phyloP scores from a whole-genome alignment of 192 early-diverging fungal genomes.

The Coemansia sp. region DNA sequence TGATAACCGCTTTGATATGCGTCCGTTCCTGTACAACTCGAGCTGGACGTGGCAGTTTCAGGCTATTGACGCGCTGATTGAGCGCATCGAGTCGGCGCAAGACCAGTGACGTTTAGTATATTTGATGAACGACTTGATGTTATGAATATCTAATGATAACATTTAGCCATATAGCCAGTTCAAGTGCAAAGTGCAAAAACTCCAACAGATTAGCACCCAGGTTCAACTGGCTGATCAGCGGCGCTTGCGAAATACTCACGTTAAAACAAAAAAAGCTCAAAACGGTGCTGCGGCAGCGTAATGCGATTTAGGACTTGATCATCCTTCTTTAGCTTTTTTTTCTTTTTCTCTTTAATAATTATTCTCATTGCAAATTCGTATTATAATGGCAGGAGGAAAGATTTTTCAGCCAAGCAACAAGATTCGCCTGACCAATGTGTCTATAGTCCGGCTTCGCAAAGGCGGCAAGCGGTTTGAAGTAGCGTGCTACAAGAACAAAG shows the following conservation, averaged over 20 bases:
- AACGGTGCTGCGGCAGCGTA: background rate
- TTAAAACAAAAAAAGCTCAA: too few relatives aligned
- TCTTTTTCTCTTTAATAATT: background rate
- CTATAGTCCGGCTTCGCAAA: constrained; percentile 90
- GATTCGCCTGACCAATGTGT: constrained; percentile 91
- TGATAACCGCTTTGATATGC: constrained; percentile 95
- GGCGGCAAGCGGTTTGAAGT: constrained; percentile 98
- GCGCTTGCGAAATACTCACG: too few relatives aligned
- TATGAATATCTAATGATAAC: too few relatives aligned
- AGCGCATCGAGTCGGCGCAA: constrained; percentile 8
- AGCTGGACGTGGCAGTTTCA: constrained; percentile 93
- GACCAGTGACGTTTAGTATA: too few relatives aligned
- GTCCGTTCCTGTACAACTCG: constrained; percentile 94
- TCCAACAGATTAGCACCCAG: too few relatives aligned
- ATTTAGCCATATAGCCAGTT: too few relatives aligned
- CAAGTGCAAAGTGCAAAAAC: too few relatives aligned
- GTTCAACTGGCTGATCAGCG: too few relatives aligned
- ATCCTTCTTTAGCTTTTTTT: background rate
- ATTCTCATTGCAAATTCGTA: background rate
- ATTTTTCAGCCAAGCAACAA: constrained; percentile 49
- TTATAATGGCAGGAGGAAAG: constrained; percentile 35
- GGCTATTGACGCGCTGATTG: constrained; percentile 69
- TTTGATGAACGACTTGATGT: too few relatives aligned
- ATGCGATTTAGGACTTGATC: background rate
- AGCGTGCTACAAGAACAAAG: constrained; percentile 99